Evolutionary conservation across 495 filamentous ascomycete species (phyloP), one percentile per base, ranked within the genome.

Genomic region (Penicillium ucsense): DNA sequence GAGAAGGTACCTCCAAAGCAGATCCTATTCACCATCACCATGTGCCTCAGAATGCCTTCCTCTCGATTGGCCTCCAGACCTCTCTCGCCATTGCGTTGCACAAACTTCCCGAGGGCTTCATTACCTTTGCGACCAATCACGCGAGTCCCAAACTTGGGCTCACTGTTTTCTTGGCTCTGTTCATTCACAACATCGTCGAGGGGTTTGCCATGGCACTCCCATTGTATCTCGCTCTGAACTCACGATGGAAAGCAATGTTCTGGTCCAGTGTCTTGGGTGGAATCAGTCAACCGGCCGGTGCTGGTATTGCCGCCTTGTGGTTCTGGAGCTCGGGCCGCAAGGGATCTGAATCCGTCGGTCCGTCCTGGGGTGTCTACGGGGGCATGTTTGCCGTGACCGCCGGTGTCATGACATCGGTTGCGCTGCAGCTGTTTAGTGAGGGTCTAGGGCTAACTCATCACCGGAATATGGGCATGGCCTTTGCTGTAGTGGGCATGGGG

Each of bases 41-140:
- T 56, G 92, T 97, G n/a, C 86, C 90, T 0, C 81, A 85, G 43
- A 98, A 98, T 65, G 87, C 86, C 27, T 97, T 95, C 61, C 73
- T 97, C 40, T 86, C 85, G 39, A 91, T 97, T 47, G 89, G 91
- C 9, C 76, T 96, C 4, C 92, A 97, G 64, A 96, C 91, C 0
- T 86, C 85, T 6, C 80, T 95, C 42, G 94, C 92, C 38, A 97
- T 98, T 57, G 88, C 92, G 6, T 70, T 98, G 1, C 92, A 98
- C 70, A 98, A 98, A 62, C 83, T 96, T 12, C 92, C 94, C 4
- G 92, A 98, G 66, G 92, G 92, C 30, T 97, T 98, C 67, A 96
- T 98, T 48, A 98, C 94, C 31, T 98, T 92, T 63, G 91, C 92
- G 6, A 96, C 92, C 8, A 98, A 97, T 65, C 94, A 98, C 52